Evolutionary conservation across 2,329 filamentous ascomycete species (phyloP).

Genomic region (Daldinia eschscholtzii): DNA sequence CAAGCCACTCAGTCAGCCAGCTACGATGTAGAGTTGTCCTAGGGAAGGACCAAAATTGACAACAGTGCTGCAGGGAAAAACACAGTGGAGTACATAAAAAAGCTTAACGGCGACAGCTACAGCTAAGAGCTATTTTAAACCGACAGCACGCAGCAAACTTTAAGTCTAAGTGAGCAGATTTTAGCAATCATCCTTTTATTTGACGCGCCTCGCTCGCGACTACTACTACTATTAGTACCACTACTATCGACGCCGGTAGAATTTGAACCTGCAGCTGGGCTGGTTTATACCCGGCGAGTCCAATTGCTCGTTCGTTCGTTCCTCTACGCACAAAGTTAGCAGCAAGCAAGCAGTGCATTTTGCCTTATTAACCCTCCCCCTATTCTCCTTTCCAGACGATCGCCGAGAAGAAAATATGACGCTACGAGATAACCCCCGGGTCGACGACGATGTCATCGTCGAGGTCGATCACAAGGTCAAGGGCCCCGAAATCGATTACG

Average conservation of each 20-base stretch:
- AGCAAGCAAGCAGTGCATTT: background rate
- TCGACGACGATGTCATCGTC: conserved; percentile 12
- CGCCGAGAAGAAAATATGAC: conserved; percentile 29
- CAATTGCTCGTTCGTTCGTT: background rate
- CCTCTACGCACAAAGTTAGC: background rate
- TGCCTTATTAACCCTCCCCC: background rate
- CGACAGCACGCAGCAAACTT: background rate
- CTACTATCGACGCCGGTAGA: no score
- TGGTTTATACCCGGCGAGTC: background rate
- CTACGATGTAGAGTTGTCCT: conserved; percentile 34
- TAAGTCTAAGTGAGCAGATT: conserved; percentile 10
- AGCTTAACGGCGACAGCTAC: background rate
- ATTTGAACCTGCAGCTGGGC: background rate
- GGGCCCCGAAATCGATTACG: conserved; percentile 36
- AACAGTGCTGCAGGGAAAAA: conserved; percentile 10
- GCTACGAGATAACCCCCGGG: conserved; percentile 17
- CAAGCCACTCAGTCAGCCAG: background rate
- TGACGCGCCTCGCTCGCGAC: conserved; percentile 1
- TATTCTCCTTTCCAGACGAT: background rate
- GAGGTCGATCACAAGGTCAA: conserved; percentile 39
- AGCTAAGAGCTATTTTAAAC: background rate
- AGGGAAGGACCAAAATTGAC: conserved; percentile 17
- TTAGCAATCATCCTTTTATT: background rate
- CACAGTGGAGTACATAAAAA: conserved; percentile 9
- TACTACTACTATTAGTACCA: background rate